Conservation (phyloP, 768 basidiomycete genomes). For the Zangia roseola region DNA sequence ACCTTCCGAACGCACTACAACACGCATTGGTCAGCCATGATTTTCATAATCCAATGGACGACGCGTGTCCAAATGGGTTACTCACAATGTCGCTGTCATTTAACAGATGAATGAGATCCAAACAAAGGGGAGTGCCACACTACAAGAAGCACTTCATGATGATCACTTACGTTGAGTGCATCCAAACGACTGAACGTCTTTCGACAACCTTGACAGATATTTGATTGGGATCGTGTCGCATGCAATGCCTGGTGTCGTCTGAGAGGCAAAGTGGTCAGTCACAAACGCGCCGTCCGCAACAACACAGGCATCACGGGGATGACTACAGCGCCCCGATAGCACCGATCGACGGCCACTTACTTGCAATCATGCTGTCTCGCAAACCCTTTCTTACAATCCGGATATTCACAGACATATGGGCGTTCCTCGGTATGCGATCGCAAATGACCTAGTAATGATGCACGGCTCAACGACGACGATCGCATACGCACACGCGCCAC, state of each 20-base stretch:
- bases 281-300: neutral
- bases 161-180: conserved; percentile 82
- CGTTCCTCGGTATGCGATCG: conserved; percentile 95
- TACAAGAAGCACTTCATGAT: conserved; percentile 28
- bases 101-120: conserved; percentile 26
- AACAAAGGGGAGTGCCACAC: conserved; percentile 17
- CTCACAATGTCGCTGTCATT: conserved; percentile 73
- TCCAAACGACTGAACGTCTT: conserved; percentile 94
- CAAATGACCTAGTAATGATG: conserved; percentile 64
- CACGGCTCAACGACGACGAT: conserved; percentile 8
- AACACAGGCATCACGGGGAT: no score
- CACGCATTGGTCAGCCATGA: conserved; percentile 23
- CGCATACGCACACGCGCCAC: conserved; percentile 10
- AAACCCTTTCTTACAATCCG: conserved; percentile 93
- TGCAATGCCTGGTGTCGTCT: conserved; percentile 92
- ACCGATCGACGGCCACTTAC: conserved; percentile 44
- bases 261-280: conserved; percentile 11
- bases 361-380: conserved; percentile 98
- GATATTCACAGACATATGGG: conserved; percentile 91
- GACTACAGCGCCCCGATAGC: neutral
- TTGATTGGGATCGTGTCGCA: conserved; percentile 76
- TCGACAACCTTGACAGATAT: conserved; percentile 88
- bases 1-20: conserved; percentile 78
- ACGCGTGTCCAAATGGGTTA: conserved; percentile 25
- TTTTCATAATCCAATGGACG: conserved; percentile 23